Evolutionary conservation across 306 rosid species (phyloP), one percentile per base, ranked within the genome.

Genomic region (Carpinus fangiana): DNA sequence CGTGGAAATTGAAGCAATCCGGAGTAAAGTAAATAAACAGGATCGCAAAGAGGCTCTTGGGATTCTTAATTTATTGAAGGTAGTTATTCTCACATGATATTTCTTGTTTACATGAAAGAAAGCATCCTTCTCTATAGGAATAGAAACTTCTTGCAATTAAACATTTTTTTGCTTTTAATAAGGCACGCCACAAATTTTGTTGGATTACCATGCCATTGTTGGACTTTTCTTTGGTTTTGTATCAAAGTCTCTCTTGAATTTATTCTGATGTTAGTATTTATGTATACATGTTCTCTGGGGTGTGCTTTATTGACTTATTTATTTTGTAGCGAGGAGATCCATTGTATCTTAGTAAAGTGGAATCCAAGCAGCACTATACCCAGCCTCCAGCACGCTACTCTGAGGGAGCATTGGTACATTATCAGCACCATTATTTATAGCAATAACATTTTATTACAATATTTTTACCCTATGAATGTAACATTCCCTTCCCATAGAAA

Each of bases 311-410:
- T 75, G 74, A 76, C 85, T 80, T 64, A 16, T 87, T 67, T 82
- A 62, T 82, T 85, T 78, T 88, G 85, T 81, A 95, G 99, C 45
- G 62, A 67, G 96, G 90, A 70, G 93, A 88, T 88, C 81, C 73
- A 72, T 55, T 96, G 76, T 56, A 79, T 79, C 80, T 91, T 73
- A 81, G 74, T 79, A 82, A 85, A 77, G 84, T 89, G 73, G 88
- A 86, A 82, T 80, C 82, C 80, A 84, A 80, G 81, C 90, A 90
- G 78, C 98, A 96, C 79, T 81, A 85, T 81, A 96, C 97, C 48
- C 98, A 91, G 78, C 94, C 99, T 48, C 96, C 94, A 76, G 82
- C 98, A 13, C 94, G 94, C 82, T 93, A 89, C 85, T 81, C 91
- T 68, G 99, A 96, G 87, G 97, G 93, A 74, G 84, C 97, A 7